Base-by-base conservation (phyloP, 2,329 filamentous ascomycete species). In the Dactylonectria macrodidyma region DNA sequence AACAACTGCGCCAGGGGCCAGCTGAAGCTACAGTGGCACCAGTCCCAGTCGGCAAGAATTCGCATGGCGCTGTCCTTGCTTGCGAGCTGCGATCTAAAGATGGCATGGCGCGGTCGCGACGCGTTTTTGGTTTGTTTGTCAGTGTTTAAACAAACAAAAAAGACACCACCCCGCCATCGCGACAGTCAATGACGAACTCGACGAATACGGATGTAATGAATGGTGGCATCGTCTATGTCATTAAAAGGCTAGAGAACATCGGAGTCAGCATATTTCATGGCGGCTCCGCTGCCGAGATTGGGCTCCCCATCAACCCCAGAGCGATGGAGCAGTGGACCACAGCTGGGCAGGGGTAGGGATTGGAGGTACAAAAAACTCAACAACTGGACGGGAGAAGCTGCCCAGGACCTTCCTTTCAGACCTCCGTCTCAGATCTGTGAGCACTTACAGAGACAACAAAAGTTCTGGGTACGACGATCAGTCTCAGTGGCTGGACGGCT, bases 211-310 rank as follows among this genome's bases (percentile, higher is more conserved):
- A 44, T 38, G 44, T 22, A 22, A 46, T 51, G 51, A 57, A 52
- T 59, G 50, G 47, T 48, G 22, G 48, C 51, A 47, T 61, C 54
- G 51, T 56, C n/a, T 48, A 61, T 65, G 68, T 68, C 68, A 59
- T 57, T 64, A 46, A 50, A 67, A 63, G 38, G 73, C 65, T 30
- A 30, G 26, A 38, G 67, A 62, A 62, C 65, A 62, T 71, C 55
- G 66, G 67, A 65, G 62, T 66, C 51, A 54, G 52, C 65, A 70
- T 66, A 62, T 62, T 55, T 72, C 63, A 60, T 64, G 36, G 33
- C 44, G 66, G 58, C 56, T 65, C 56, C 65, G 56, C 65, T 71
- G 46, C 70, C 68, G 73, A 75, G 71, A 75, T 75, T 74, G 71
- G 59, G 34, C 52, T 62, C 59, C 56, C 62, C 59, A 68, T 62